Conservation (phyloP, 768 basidiomycete genomes). For the Phallus indusiatus region DNA sequence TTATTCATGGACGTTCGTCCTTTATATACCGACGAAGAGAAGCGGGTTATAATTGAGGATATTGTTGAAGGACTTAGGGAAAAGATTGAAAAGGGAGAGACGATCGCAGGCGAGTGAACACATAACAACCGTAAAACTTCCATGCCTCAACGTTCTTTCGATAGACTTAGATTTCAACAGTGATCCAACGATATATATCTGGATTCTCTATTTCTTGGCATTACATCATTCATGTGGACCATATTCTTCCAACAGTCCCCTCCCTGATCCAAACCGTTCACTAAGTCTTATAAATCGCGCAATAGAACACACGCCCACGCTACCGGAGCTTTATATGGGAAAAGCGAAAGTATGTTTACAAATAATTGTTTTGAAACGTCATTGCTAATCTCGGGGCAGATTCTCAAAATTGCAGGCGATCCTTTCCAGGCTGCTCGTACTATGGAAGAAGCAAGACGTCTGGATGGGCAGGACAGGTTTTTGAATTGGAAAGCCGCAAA, state of each 20-base stretch:
- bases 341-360: slow-evolving; percentile 43
- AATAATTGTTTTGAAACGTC: background rate
- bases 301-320: slow-evolving; percentile 78
- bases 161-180: slow-evolving; percentile 27
- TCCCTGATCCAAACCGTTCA: slow-evolving; percentile 33
- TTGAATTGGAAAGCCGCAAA: slow-evolving; percentile 92
- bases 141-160: background rate
- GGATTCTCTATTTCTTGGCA: slow-evolving; percentile 92
- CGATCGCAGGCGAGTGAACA: background rate
- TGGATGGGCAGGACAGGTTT: slow-evolving; percentile 94
- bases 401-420: slow-evolving; percentile 83
- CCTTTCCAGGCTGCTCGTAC: slow-evolving; percentile 58
- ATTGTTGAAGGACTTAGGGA: slow-evolving; percentile 46
- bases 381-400: slow-evolving; percentile 12
- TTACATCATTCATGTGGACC: slow-evolving; percentile 72
- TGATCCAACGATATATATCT: slow-evolving; percentile 76
- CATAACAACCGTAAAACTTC: background rate
- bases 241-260: slow-evolving; percentile 22
- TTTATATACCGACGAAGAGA: slow-evolving; percentile 58
- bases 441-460: slow-evolving; percentile 69
- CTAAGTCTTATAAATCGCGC: slow-evolving; percentile 57
- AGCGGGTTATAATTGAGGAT: slow-evolving; percentile 60
- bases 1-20: slow-evolving; percentile 88
- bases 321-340: slow-evolving; percentile 81
- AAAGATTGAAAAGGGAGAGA: slow-evolving; percentile 15